Evolutionary conservation across 495 filamentous ascomycete genomes (phyloP).

Genomic region (Annulohypoxylon maeteangense): DNA sequence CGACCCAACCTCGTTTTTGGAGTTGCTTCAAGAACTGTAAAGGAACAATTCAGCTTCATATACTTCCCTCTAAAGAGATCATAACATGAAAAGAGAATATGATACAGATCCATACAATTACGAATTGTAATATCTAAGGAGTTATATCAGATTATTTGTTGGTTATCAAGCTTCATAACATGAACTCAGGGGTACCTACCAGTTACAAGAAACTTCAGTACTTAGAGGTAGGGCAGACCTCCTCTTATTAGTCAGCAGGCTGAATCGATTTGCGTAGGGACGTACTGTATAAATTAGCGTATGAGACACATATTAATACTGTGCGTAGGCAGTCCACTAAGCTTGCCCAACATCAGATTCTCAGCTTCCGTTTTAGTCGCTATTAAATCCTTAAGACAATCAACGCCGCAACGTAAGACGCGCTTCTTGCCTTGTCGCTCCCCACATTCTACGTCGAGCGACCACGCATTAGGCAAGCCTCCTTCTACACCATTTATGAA

Average conservation of each 20-base stretch:
- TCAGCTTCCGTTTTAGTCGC: slow-evolving; percentile 24
- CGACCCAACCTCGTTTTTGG: too few species aligned
- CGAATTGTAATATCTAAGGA: too few species aligned
- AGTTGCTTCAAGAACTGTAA: too few species aligned
- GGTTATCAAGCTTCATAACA: too few species aligned
- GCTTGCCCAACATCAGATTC: background rate
- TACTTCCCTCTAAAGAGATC: too few species aligned
- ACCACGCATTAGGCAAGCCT: slow-evolving; percentile 16
- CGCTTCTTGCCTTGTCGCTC: slow-evolving; percentile 20
- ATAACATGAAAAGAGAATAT: too few species aligned
- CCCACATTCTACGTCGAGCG: slow-evolving; percentile 17
- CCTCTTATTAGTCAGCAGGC: background rate
- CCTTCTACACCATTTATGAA: slow-evolving; percentile 30
- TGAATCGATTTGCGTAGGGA: background rate
- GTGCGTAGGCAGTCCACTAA: background rate
- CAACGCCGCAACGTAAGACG: slow-evolving; percentile 26
- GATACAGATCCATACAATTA: too few species aligned
- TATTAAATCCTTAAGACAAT: background rate
- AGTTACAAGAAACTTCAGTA: too few species aligned
- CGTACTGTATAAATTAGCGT: background rate
- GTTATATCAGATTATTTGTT: too few species aligned
- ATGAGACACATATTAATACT: background rate
- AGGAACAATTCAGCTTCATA: too few species aligned
- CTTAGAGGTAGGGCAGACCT: too few species aligned
- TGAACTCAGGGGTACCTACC: too few species aligned